phyloP scores from a whole-genome alignment of 805 yeast species.

The Candida namnaoensis region DNA sequence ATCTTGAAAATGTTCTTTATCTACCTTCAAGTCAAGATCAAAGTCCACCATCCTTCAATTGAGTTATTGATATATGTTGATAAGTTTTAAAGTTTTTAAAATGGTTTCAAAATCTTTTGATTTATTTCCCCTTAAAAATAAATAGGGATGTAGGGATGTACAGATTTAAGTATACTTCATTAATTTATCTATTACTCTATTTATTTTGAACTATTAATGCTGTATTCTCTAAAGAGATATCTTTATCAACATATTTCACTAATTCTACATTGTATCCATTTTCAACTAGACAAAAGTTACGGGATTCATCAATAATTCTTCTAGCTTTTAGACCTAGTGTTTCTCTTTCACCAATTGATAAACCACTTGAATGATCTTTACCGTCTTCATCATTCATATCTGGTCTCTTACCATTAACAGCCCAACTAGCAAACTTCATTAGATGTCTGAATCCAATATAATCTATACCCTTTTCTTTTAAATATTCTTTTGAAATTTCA shows the following conservation, averaged over 20 bases:
- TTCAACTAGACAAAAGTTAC: conserved; percentile 39
- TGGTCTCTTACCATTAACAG: conserved; percentile 60
- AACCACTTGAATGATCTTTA: conserved; percentile 35
- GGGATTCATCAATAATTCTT: conserved; percentile 64
- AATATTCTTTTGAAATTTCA: conserved; percentile 10
- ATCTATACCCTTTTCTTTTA: conserved; percentile 17
- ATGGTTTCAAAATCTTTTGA: too few relatives aligned
- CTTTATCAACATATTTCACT: conserved; percentile 47
- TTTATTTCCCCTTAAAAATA: too few relatives aligned
- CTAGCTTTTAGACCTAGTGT: conserved; percentile 60
- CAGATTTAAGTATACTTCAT: too few relatives aligned
- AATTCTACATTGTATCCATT: conserved; percentile 37
- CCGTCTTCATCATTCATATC: conserved; percentile 29
- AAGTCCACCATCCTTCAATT: conserved; percentile 29
- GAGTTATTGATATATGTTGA: too few relatives aligned
- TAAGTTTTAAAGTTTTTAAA: too few relatives aligned
- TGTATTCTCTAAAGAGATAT: conserved; percentile 64
- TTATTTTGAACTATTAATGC: conserved; percentile 30
- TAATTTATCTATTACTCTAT: conserved; percentile 1
- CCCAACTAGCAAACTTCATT: conserved; percentile 77
- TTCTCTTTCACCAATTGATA: conserved; percentile 42
- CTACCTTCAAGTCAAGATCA: conserved; percentile 38
- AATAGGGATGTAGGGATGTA: too few relatives aligned
- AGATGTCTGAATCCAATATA: conserved; percentile 35
- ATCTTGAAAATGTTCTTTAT: conserved; percentile 44